phyloP scores from a whole-genome alignment of 2,329 filamentous ascomycete species.

The Ophiostoma sp. region DNA sequence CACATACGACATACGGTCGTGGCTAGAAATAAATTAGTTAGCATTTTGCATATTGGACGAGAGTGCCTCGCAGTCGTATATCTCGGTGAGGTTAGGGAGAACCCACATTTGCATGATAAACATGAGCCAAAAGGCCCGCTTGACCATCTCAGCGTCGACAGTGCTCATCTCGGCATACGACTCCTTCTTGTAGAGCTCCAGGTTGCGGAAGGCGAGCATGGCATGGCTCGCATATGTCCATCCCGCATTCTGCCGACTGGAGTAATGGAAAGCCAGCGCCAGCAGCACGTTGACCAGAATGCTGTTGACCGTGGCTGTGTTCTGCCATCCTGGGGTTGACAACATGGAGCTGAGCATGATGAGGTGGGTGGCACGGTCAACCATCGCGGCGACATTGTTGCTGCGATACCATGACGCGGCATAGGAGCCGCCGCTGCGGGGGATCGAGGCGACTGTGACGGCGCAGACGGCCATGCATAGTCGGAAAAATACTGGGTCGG shows the following conservation, averaged over 20 bases:
- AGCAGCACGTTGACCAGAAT: constrained; percentile 15
- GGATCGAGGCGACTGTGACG: constrained; percentile 28
- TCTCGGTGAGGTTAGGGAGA: background rate
- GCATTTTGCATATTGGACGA: background rate
- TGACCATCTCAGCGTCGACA: constrained; percentile 26
- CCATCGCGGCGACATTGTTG: constrained; percentile 12
- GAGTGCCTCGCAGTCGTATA: background rate
- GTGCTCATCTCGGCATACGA: constrained; percentile 7
- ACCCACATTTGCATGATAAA: constrained; percentile 28
- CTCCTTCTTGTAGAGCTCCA: constrained; percentile 16
- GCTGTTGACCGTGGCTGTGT: constrained; percentile 7
- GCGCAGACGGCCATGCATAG: constrained; percentile 28
- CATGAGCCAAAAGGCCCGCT: constrained; percentile 29
- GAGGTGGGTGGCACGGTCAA: constrained; percentile 17
- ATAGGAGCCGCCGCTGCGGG: constrained; percentile 25
- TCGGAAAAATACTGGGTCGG: constrained; percentile 26
- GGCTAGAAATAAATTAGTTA: background rate
- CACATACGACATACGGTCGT: constrained; percentile 26
- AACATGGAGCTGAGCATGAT: constrained; percentile 16
- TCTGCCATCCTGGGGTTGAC: background rate
- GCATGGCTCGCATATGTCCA: constrained; percentile 15
- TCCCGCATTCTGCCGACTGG: background rate
- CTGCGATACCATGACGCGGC: constrained; percentile 11
- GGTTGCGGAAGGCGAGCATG: constrained; percentile 13
- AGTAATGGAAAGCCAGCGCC: constrained; percentile 16